phyloP scores from a whole-genome alignment of 129 eudicot species.

The Daucus carota region DNA sequence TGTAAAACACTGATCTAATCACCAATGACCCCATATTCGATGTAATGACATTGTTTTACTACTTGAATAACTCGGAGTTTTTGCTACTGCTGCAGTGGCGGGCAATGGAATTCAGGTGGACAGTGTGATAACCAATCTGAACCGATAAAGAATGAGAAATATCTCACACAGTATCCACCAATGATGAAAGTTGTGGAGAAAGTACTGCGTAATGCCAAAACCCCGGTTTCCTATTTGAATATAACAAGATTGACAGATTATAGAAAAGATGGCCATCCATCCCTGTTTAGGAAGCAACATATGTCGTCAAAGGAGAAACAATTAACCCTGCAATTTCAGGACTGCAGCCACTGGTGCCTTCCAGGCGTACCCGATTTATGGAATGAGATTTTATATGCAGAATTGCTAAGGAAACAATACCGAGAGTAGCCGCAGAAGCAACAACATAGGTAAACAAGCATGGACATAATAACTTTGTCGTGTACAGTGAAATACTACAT shows the following conservation, averaged over 20 bases:
- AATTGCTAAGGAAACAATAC: constrained; percentile 50
- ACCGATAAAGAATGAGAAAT: constrained; percentile 67
- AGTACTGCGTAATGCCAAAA: constrained; percentile 63
- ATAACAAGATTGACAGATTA: constrained; percentile 27
- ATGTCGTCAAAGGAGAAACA: constrained; percentile 13
- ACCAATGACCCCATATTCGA: neutral
- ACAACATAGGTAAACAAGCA: neutral
- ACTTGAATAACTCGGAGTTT: neutral
- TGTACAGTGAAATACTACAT: neutral
- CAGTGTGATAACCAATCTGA: constrained; percentile 69
- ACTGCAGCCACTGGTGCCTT: constrained; percentile 35
- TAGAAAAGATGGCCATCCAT: constrained; percentile 32
- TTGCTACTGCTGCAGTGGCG: constrained; percentile 47
- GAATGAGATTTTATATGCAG: constrained; percentile 26
- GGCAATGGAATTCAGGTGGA: constrained; percentile 97
- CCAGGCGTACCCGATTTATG: constrained; percentile 33
- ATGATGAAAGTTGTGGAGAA: constrained; percentile 67
- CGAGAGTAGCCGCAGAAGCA: constrained; percentile 22
- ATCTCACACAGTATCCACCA: constrained; percentile 50
- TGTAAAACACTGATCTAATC: neutral
- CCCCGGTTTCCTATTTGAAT: constrained; percentile 44
- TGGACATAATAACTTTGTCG: neutral
- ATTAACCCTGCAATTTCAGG: constrained; percentile 12
- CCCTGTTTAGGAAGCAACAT: constrained; percentile 21
- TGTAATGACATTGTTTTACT: neutral